phyloP scores from a whole-genome alignment of 139 green algal species.

The Chlorella sp. region DNA sequence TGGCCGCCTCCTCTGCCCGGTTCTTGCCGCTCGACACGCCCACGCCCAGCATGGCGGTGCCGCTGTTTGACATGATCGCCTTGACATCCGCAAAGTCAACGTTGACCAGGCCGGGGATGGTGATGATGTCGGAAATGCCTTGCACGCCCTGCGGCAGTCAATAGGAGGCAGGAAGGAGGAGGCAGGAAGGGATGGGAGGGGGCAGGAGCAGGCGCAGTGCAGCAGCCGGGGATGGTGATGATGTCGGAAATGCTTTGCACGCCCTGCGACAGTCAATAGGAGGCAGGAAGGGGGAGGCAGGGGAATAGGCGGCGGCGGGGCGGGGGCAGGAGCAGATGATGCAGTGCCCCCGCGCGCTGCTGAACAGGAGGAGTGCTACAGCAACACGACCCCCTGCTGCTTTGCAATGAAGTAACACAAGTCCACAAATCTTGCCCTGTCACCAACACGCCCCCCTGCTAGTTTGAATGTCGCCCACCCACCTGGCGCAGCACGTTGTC shows the following conservation, averaged over 20 bases:
- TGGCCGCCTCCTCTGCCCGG: constrained; percentile 65
- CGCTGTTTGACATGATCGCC: constrained; percentile 95
- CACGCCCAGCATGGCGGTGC: constrained; percentile 94
- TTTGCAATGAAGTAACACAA: too few relatives aligned
- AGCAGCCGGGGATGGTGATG: too few relatives aligned
- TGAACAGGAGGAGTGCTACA: too few relatives aligned
- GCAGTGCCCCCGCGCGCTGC: too few relatives aligned
- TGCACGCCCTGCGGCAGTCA: constrained; percentile 74
- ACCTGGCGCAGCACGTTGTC: constrained; percentile 96
- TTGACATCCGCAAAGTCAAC: constrained; percentile 99
- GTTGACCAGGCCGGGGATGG: constrained; percentile 96
- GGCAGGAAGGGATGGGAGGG: neutral
- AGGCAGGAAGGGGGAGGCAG: too few relatives aligned
- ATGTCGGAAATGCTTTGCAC: neutral
- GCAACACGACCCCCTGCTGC: too few relatives aligned
- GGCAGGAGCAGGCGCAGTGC: neutral
- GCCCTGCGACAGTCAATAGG: too few relatives aligned
- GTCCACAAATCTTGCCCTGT: too few relatives aligned
- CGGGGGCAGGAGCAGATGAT: too few relatives aligned
- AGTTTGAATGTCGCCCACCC: too few relatives aligned
- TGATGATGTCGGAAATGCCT: constrained; percentile 99
- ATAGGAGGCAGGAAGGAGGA: neutral
- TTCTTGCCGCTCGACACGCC: constrained; percentile 72
- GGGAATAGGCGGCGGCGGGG: too few relatives aligned
- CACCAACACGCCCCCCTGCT: too few relatives aligned